These are phyloP conservation scores for Cyberlindnera xylosilytica DNA, from an alignment of 805 yeast species.

Conservation along the genomic window DNA sequence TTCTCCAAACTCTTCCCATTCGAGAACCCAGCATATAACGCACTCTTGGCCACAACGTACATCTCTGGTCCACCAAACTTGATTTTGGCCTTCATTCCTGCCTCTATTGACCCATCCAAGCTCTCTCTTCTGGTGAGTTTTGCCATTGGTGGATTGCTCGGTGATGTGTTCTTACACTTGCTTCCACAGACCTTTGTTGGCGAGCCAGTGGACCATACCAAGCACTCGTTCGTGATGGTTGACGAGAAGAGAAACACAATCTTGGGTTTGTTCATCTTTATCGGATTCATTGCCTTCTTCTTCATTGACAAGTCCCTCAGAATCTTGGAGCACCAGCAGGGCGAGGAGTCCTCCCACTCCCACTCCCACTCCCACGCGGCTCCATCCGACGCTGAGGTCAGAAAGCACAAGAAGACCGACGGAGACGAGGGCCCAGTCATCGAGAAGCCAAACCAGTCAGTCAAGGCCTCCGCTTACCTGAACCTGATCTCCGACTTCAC, in stretches of 20 bases:
- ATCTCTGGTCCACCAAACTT: constrained; percentile 66
- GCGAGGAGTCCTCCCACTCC: constrained; percentile 20
- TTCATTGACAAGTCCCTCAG: constrained; percentile 60
- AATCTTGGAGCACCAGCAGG: constrained; percentile 40
- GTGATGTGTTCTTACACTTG: constrained; percentile 70
- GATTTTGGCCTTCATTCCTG: constrained; percentile 53
- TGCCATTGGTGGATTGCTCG: constrained; percentile 74
- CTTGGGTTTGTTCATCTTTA: constrained; percentile 52
- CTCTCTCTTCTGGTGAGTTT: constrained; percentile 59
- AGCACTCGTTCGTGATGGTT: constrained; percentile 43
- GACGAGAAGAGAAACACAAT: constrained; percentile 48
- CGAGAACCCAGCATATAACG: constrained; percentile 56
- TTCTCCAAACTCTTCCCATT: constrained; percentile 46
- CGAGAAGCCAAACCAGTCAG: constrained; percentile 34
- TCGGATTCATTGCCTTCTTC: constrained; percentile 60
- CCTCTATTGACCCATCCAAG: constrained; percentile 47
- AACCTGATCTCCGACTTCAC: constrained; percentile 68
- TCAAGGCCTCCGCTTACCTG: constrained; percentile 49
- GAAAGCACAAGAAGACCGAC: constrained; percentile 22
- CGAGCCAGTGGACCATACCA: constrained; percentile 39
- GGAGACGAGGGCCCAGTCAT: constrained; percentile 31
- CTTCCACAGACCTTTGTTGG: constrained; percentile 67
- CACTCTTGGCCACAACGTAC: constrained; percentile 59
- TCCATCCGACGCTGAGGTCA: constrained; percentile 16
- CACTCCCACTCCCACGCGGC: constrained; percentile 36